Conservation (phyloP, 2,329 filamentous ascomycete species). For the Cercospora sp. region DNA sequence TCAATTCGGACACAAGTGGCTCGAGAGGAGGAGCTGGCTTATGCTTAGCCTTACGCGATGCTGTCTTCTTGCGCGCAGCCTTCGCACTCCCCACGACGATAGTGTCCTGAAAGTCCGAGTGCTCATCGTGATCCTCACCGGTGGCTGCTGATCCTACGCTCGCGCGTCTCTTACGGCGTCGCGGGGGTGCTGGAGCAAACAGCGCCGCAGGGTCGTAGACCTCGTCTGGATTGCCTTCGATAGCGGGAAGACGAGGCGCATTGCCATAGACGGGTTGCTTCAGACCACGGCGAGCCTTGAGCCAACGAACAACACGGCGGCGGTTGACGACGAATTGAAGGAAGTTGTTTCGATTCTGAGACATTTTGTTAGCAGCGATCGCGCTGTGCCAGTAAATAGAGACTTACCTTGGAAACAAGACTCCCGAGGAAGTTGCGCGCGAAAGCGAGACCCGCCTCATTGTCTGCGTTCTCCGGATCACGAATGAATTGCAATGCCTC, state of each 20-base stretch:
- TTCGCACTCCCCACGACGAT: background rate
- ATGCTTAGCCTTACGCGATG: background rate
- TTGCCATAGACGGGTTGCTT: constrained; percentile 1
- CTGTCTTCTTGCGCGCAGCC: background rate
- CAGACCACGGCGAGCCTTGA: constrained; percentile 9
- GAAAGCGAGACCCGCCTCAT: constrained; percentile 11
- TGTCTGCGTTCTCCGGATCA: constrained; percentile 14
- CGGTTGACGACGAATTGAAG: constrained; percentile 18
- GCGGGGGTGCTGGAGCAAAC: background rate
- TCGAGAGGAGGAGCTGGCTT: background rate
- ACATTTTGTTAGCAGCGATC: constrained; percentile 5
- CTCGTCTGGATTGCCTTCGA: background rate
- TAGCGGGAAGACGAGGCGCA: background rate
- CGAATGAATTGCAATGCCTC: constrained; percentile 22
- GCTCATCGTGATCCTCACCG: constrained; percentile 1
- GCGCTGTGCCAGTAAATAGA: background rate
- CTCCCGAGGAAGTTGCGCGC: constrained; percentile 15
- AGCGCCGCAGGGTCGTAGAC: background rate
- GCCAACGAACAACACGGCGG: constrained; percentile 7
- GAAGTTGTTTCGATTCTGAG: constrained; percentile 16
- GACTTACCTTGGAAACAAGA: constrained; percentile 22
- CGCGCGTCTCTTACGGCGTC: background rate
- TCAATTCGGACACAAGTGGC: constrained; percentile 3
- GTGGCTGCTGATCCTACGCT: background rate
- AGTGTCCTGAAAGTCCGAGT: background rate